Conservation (phyloP, 73 alveolate genomes). For the Symbiodinium natans region DNA sequence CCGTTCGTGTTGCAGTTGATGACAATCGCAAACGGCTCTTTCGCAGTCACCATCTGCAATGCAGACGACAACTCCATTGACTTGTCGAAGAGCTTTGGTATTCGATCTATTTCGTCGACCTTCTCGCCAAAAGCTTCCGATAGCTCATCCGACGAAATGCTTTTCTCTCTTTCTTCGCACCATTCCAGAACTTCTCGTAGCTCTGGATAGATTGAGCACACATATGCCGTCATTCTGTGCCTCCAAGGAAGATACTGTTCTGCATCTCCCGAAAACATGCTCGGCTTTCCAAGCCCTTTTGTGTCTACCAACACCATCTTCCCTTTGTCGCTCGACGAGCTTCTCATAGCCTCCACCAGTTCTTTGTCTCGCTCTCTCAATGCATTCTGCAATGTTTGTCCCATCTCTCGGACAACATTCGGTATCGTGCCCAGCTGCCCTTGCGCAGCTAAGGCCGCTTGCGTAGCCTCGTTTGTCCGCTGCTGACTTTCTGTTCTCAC, state of each 20-base stretch:
- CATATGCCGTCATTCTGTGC: neutral
- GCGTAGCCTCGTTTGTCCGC: neutral
- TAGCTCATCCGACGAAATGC: neutral
- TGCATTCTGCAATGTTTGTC: too few relatives aligned
- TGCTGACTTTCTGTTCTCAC: neutral
- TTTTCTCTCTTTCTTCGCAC: too few relatives aligned
- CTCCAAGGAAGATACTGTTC: neutral
- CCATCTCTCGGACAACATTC: too few relatives aligned
- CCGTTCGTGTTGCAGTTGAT: neutral
- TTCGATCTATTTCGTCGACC: too few relatives aligned
- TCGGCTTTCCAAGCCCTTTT: slow-evolving; percentile 15
- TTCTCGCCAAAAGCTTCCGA: neutral
- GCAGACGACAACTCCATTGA: neutral
- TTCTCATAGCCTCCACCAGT: too few relatives aligned
- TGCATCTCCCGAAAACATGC: neutral
- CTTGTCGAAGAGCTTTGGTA: neutral
- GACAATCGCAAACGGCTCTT: neutral
- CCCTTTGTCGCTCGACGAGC: too few relatives aligned
- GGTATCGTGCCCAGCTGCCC: too few relatives aligned
- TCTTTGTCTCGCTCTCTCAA: too few relatives aligned
- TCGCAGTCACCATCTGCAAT: neutral
- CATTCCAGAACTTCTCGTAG: neutral
- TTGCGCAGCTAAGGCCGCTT: neutral
- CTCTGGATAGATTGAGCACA: neutral
- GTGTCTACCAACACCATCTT: neutral